phyloP scores from a whole-genome alignment of 495 filamentous ascomycete species.

The Massariosphaeria phaeospora region DNA sequence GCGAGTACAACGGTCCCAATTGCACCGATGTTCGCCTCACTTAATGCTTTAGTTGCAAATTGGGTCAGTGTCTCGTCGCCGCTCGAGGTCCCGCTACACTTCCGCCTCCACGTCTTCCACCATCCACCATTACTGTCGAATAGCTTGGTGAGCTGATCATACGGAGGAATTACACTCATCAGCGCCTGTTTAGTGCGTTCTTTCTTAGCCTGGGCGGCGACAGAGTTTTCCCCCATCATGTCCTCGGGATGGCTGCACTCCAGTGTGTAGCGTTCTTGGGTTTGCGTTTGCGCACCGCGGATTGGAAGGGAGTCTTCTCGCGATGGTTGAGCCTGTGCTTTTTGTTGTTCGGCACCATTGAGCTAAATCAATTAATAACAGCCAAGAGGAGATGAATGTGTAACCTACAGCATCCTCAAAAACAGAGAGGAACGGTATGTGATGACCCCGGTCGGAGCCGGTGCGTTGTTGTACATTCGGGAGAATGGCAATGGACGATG shows the following conservation, averaged over 20 bases:
- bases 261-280: constrained; percentile 20
- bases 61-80: constrained; percentile 12
- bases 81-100: constrained; percentile 29
- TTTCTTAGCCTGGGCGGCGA: constrained; percentile 10
- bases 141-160: constrained; percentile 23
- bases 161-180: constrained; percentile 25
- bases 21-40: constrained; percentile 29
- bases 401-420: constrained; percentile 33
- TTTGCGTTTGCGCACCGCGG: not conserved
- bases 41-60: constrained; percentile 25
- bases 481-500: constrained; percentile 19
- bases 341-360: constrained; percentile 26
- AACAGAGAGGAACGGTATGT: constrained; percentile 29
- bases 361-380: constrained; percentile 16
- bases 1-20: constrained; percentile 32
- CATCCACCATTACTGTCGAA: constrained; percentile 27
- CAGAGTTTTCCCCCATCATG: constrained; percentile 8
- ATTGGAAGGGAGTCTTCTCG: constrained; percentile 4
- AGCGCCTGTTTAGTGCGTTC: constrained; percentile 24
- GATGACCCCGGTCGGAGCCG: constrained; percentile 14
- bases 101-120: constrained; percentile 33
- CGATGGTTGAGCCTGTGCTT: constrained; percentile 11
- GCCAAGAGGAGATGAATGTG: not conserved
- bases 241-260: constrained; percentile 16
- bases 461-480: constrained; percentile 5